Base-by-base conservation (phyloP, 1,139 yeast species). In the Zygosaccharomyces pseudobailii region DNA sequence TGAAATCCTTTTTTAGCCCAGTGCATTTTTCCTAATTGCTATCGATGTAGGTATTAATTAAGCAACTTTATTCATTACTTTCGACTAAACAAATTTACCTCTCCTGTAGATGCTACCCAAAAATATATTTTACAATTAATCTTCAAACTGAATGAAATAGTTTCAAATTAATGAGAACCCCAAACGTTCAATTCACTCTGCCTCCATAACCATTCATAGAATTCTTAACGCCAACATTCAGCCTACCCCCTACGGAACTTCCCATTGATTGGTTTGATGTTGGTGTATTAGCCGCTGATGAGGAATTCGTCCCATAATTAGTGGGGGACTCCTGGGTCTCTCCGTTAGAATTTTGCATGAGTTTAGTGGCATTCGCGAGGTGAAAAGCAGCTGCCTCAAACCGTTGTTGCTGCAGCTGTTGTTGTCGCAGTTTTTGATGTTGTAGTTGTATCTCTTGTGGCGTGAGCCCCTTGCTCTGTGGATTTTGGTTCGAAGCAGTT, bases 401-500 rank as follows among this genome's bases (percentile, higher is more conserved):
- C 33, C 58, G 52, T 40, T 58, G 65, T 44, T 61, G 67, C 45
- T 59, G 69, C 45, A 64, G 64, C 50, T 66, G 71, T 43, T 67
- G 72, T 48, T 65, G 72, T 53, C 64, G 68, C 50, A 61, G 65
- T 55, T 56, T 53, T 47, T 62, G 70, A 44, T 62, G 71, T 53
- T 67, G 75, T 42, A 66, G 68, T 42, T 65, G 69, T 28, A 60
- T 58, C 25, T 61, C 67, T 44, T 59, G 65, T 6, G 64, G 63
- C 3, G 65, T 56, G 24, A 61, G 61, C 43, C 62, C 66, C 37
- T 55, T 66, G 50, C 58, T 60, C 52, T 65, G 69, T 37, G 61
- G 69, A 39, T 68, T 71, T 46, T 69, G 73, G 49, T 71, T 74
- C 50, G 72, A 75, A 53, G 72, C 78, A 53, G 71, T 63, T 56